Base-by-base conservation (phyloP, 768 basidiomycete species). In the Russula emetica region DNA sequence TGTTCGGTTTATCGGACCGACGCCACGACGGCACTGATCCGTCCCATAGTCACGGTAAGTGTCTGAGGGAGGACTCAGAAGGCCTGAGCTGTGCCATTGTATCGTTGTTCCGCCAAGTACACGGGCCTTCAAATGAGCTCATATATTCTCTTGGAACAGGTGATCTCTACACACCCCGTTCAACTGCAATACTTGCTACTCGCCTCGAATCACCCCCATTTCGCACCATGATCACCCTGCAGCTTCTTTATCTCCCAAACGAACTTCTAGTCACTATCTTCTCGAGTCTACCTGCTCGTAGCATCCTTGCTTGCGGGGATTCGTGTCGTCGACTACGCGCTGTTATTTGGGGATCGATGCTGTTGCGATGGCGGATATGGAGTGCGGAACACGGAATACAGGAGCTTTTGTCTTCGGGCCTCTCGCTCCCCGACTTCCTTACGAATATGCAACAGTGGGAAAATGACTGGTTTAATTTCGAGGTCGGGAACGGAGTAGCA, bases 191-290 rank as follows among this genome's bases (percentile, higher is more conserved):
- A 26, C 22, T 11, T n/a, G n/a, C 40, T 16, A 18, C 47, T 24
- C 22, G 13, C 38, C 42, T 8, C 7, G 36, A 13, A 13, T 36
- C 36, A 42, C 18, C 20, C 38, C 16, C 18, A n/a, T 30, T 34
- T 49, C 30, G 42, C 47, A 57, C 22, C 38, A 51, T 60, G 36
- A 26, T 6, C 51, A 20, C 13, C 36, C 36, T 22, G 34, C 59
- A 49, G 11, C 47, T 64, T 18, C 63, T 60, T 9, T 6, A 40
- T 26, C 59, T 64, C 16, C 63, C 63, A 13, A 22, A 32, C 47
- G 63, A 64, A 36, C 22, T 64, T 11, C 58, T 64, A 3, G 5
- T 60, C 24, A 45, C 36, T 16, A 60, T 64, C 38, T 10, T 64
- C 24, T 30, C 53, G 6, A 44, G 22, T 10, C 30, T 64, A 16